A percentile compares a stretch with the other conserved stretches of the same genome.
Conservation (phyloP, 768 basidiomycete species). For the Mycena latifolia region DNA sequence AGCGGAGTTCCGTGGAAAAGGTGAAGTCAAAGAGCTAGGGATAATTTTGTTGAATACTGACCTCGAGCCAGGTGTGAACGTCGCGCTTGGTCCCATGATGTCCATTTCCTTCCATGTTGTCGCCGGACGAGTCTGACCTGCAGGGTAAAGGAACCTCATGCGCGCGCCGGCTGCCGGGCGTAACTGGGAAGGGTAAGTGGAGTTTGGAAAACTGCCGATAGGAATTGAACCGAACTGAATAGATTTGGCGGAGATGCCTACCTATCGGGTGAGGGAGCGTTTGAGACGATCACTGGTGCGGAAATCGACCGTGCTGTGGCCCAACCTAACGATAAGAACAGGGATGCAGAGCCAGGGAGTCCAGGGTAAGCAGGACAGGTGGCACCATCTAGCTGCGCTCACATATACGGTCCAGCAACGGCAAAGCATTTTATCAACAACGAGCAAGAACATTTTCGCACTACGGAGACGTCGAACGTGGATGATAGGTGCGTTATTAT, state of each 20-base stretch:
- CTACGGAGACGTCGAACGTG: slow-evolving; percentile 53
- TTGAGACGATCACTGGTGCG: slow-evolving; percentile 27
- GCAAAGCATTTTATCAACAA: slow-evolving; percentile 30
- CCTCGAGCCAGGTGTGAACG: slow-evolving; percentile 44
- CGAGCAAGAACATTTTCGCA: slow-evolving; percentile 62
- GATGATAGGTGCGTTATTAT: slow-evolving; percentile 52
- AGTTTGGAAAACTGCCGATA: not conserved
- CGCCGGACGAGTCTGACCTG: not conserved
- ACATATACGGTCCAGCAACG: slow-evolving; percentile 8
- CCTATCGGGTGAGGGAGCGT: slow-evolving; percentile 48
- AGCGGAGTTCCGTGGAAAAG: slow-evolving; percentile 57
- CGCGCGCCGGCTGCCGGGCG: slow-evolving; percentile 45
- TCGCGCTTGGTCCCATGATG: slow-evolving; percentile 47
- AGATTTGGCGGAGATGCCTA: slow-evolving; percentile 55
- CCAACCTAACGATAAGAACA: slow-evolving; percentile 46
- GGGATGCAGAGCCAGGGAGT: slow-evolving; percentile 55
- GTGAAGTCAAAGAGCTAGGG: slow-evolving; percentile 25
- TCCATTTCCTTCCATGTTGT: slow-evolving; percentile 7
- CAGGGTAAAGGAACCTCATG: slow-evolving; percentile 37
- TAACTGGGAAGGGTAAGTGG: slow-evolving; percentile 47
- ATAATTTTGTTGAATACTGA: not conserved
- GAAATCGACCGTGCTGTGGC: slow-evolving; percentile 22
- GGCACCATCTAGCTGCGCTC: too few species aligned
- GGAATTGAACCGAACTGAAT: not conserved
- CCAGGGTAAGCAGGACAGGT: slow-evolving; percentile 10